Evolutionary conservation across 345 rosid genomes (phyloP).

Genomic region (Pseudoturritis turrita): DNA sequence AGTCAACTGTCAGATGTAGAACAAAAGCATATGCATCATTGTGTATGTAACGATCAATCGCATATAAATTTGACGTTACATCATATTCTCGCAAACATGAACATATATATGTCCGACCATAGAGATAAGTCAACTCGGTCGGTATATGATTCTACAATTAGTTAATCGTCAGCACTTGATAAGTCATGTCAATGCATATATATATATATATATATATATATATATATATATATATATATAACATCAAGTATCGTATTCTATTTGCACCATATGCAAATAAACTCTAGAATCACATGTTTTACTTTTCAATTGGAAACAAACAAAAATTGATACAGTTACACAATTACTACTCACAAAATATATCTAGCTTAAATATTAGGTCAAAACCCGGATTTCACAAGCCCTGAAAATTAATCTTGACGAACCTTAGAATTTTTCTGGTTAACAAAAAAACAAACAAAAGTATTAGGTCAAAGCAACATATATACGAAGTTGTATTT

Average conservation of each 20-base stretch:
- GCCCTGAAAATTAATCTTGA: no score
- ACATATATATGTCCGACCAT: conserved; percentile 8
- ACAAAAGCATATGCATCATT: conserved; percentile 14
- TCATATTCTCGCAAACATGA: conserved; percentile 14
- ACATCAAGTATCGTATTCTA: conserved; percentile 28
- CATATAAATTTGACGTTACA: conserved; percentile 3
- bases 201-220: neutral
- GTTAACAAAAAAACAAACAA: no score
- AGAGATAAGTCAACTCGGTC: conserved; percentile 30
- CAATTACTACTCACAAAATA: neutral
- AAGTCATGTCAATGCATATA: conserved; percentile 19
- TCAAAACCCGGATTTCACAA: no score
- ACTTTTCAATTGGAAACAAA: neutral
- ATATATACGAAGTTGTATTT: neutral
- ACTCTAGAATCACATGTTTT: conserved; percentile 13
- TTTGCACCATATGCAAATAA: conserved; percentile 12
- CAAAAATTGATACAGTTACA: neutral
- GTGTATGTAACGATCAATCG: conserved; percentile 8
- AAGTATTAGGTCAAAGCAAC: neutral
- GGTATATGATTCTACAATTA: conserved; percentile 31
- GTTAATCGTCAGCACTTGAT: conserved; percentile 22
- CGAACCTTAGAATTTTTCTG: no score
- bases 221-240: neutral
- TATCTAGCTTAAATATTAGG: neutral
- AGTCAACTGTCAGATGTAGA: conserved; percentile 25